phyloP scores from a whole-genome alignment of 257 asterid genomes.

The Petunia secreta region DNA sequence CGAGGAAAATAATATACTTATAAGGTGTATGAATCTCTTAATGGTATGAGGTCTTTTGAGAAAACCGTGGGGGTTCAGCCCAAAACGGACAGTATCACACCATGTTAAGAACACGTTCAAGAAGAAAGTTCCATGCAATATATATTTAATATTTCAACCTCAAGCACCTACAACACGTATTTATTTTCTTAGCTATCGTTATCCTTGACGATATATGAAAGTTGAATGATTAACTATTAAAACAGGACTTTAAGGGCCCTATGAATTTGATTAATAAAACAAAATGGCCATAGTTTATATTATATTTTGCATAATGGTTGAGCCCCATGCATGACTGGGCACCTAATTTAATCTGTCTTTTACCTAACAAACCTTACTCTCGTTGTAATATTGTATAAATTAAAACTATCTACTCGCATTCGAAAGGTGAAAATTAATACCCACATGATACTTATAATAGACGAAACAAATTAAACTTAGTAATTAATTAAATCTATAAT shows the following conservation, averaged over 20 bases:
- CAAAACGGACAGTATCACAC: no score
- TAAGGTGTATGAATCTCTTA: no score
- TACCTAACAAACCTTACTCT: not conserved
- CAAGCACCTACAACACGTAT: not conserved
- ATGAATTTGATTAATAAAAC: not conserved
- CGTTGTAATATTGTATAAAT: no score
- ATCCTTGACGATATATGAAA: not conserved
- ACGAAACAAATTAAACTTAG: no score
- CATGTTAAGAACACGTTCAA: not conserved
- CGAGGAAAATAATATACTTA: no score
- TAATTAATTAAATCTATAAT: no score
- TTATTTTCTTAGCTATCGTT: not conserved
- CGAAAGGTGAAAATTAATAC: no score
- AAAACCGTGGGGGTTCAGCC: no score
- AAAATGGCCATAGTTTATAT: constrained; percentile 10
- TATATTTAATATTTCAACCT: not conserved
- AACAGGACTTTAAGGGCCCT: not conserved
- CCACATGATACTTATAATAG: no score
- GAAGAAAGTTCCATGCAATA: not conserved
- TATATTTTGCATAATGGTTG: not conserved
- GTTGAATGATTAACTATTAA: not conserved
- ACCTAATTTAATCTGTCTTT: constrained; percentile 12
- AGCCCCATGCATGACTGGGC: constrained; percentile 15
- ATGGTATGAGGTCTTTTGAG: no score
- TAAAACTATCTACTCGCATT: no score